These are phyloP conservation scores for Erodium trifolium DNA, from an alignment of 441 rosid genomes.

Conservation along the genomic window DNA sequence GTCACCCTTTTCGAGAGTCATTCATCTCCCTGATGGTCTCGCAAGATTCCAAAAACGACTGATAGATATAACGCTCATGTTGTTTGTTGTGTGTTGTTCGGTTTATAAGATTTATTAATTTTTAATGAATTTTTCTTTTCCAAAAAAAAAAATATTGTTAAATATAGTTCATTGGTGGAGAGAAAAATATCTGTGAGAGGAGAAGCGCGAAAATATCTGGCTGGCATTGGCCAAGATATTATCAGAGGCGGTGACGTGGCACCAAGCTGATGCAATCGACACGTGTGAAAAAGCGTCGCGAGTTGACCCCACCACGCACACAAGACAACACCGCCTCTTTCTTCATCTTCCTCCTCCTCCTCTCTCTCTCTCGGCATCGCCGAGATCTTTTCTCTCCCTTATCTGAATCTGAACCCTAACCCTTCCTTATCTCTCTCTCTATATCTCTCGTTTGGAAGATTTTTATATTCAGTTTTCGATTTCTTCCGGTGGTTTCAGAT, in stretches of 20 bases:
- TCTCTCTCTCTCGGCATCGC: background rate
- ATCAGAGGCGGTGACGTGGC: slow-evolving; percentile 42
- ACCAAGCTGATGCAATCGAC: slow-evolving; percentile 20
- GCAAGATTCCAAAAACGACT: no score
- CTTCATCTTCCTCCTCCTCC: background rate
- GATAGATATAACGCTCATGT: no score
- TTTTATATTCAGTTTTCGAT: slow-evolving; percentile 4
- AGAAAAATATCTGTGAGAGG: background rate
- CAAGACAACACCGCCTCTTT: slow-evolving; percentile 10
- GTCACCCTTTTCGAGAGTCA: no score
- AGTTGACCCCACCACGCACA: slow-evolving; percentile 19
- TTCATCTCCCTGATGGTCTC: no score
- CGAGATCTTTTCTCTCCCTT: background rate
- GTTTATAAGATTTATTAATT: no score
- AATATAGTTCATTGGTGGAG: no score
- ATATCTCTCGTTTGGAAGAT: background rate
- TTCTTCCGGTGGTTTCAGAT: background rate
- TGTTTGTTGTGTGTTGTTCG: no score
- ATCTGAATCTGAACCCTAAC: background rate
- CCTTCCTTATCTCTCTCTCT: background rate
- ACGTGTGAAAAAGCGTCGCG: slow-evolving; percentile 69
- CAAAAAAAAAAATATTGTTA: no score
- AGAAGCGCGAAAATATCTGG: slow-evolving; percentile 37
- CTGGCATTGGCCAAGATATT: slow-evolving; percentile 48
- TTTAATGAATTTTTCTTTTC: no score